Conservation (phyloP, 805 yeast genomes). For the Schizosaccharomyces cryophilus region DNA sequence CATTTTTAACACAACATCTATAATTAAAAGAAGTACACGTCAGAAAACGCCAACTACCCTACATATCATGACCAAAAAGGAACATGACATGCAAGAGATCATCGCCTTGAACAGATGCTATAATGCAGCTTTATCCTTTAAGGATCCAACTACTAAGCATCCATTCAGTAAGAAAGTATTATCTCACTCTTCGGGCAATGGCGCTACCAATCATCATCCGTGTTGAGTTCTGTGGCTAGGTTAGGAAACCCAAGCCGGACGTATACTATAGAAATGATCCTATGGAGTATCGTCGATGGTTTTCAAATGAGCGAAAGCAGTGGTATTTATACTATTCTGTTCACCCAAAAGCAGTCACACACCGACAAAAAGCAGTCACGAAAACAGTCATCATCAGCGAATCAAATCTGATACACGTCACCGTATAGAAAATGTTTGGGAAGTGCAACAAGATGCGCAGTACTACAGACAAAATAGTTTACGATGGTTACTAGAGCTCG, state of each 20-base stretch:
- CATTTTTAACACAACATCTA: not conserved
- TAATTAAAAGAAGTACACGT: not conserved
- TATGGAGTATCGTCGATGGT: slow-evolving; percentile 1
- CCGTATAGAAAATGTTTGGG: too few relatives aligned
- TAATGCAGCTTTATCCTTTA: not conserved
- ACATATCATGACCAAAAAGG: not conserved
- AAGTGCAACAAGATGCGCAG: too few relatives aligned
- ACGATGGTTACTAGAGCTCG: too few relatives aligned
- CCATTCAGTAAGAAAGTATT: not conserved
- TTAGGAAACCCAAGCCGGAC: slow-evolving; percentile 3
- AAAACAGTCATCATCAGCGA: too few relatives aligned
- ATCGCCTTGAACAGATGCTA: not conserved
- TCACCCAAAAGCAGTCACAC: not conserved
- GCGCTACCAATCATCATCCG: slow-evolving; percentile 1
- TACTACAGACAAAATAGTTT: too few relatives aligned
- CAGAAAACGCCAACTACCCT: slow-evolving; percentile 1
- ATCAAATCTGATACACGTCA: too few relatives aligned
- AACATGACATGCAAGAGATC: not conserved
- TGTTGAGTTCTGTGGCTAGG: slow-evolving; percentile 2
- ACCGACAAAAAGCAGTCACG: too few relatives aligned
- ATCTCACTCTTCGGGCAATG: slow-evolving; percentile 1
- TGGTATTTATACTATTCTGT: not conserved
- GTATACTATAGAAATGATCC: slow-evolving; percentile 2
- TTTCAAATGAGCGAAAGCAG: not conserved
- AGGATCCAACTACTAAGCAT: not conserved